A percentile compares a stretch with the other conserved stretches of the same genome.
Conservation (phyloP, 2,329 filamentous ascomycete genomes). For the Colletotrichum echinochloae region DNA sequence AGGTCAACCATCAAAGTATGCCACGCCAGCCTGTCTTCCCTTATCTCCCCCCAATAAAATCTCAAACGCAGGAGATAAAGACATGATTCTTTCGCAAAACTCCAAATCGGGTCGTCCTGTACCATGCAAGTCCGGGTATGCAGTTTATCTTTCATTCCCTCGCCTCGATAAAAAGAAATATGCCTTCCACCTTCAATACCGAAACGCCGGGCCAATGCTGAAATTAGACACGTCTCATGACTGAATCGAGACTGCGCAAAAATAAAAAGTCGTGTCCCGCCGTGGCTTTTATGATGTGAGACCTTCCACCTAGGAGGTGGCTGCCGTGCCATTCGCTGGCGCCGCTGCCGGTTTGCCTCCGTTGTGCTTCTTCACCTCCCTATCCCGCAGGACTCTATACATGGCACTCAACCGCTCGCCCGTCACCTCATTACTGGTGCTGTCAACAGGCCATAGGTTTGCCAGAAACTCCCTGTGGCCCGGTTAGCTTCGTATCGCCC, state of each 20-base stretch:
- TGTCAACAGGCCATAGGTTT: constrained; percentile 60
- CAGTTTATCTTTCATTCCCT: constrained; percentile 43
- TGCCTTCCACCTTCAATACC: constrained; percentile 33
- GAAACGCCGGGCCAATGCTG: constrained; percentile 43
- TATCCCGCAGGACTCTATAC: constrained; percentile 55
- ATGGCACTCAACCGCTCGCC: constrained; percentile 58
- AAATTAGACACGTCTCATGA: constrained; percentile 34
- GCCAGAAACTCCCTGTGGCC: constrained; percentile 57
- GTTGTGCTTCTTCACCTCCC: constrained; percentile 46
- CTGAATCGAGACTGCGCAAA: constrained; percentile 34
- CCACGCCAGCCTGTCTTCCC: background rate
- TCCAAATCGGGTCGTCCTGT: constrained; percentile 41
- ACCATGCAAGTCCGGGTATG: constrained; percentile 42
- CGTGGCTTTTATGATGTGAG: constrained; percentile 29
- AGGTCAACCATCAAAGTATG: constrained; percentile 9
- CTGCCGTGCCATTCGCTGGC: constrained; percentile 39
- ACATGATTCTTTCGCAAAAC: constrained; percentile 40
- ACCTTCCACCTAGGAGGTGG: constrained; percentile 33
- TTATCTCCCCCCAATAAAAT: constrained; percentile 8
- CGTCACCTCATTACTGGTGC: constrained; percentile 58
- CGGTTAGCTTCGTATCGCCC: constrained; percentile 10
- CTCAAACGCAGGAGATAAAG: constrained; percentile 26
- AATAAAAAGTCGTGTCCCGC: constrained; percentile 17
- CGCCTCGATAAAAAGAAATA: constrained; percentile 39
- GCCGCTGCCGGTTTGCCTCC: constrained; percentile 31